phyloP scores from a whole-genome alignment of 176 grass and related monocot species.

The Aegilops tauschii region DNA sequence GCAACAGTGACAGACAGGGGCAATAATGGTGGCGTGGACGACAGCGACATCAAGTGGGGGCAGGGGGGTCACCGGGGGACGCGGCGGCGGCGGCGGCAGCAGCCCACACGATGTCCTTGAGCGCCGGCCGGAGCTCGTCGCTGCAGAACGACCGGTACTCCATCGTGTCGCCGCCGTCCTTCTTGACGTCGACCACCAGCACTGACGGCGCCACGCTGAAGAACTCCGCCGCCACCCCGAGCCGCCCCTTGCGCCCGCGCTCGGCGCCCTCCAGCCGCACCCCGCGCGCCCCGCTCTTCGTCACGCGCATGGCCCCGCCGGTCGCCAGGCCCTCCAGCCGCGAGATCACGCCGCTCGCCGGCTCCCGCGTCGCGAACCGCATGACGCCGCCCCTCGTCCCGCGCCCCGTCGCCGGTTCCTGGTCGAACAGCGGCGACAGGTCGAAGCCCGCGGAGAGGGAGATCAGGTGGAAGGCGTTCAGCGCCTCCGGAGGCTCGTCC shows the following conservation, averaged over 20 bases:
- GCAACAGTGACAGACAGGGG: neutral
- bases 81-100: neutral
- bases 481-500: slow-evolving; percentile 32
- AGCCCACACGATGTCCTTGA: slow-evolving; percentile 8
- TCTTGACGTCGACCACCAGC: neutral
- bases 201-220: slow-evolving; percentile 1
- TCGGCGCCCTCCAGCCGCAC: slow-evolving; percentile 39
- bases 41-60: slow-evolving; percentile 7
- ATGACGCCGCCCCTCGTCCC: neutral
- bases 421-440: slow-evolving; percentile 53
- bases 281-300: slow-evolving; percentile 25
- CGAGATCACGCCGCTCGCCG: neutral
- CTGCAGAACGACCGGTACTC: slow-evolving; percentile 12
- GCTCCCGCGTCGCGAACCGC: slow-evolving; percentile 18
- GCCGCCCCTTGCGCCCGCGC: slow-evolving; percentile 18
- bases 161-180: slow-evolving; percentile 8
- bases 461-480: slow-evolving; percentile 56
- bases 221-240: neutral
- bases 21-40: slow-evolving; percentile 15
- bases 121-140: slow-evolving; percentile 11
- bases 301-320: slow-evolving; percentile 40
- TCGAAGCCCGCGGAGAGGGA: slow-evolving; percentile 54
- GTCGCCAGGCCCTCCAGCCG: slow-evolving; percentile 27
- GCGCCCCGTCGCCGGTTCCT: neutral
- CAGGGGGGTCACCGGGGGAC: slow-evolving; percentile 3